Evolutionary conservation across 2,329 filamentous ascomycete species (phyloP).

Genomic region (Pestalotiopsis sp.): DNA sequence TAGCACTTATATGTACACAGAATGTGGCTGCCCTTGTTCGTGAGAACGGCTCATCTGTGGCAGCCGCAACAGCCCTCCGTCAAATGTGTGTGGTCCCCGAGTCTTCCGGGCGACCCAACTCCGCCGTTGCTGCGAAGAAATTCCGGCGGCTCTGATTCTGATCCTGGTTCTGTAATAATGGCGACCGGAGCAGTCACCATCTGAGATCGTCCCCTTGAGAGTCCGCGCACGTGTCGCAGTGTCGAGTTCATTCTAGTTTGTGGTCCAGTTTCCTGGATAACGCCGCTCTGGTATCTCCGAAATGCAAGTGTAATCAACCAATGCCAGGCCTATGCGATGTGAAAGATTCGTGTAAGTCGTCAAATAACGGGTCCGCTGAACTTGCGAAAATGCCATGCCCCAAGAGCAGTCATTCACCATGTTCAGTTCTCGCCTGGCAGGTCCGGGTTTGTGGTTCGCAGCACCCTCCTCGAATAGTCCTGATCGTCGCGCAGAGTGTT

Average conservation of each 20-base stretch:
- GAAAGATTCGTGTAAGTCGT: constrained; percentile 36
- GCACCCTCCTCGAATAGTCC: constrained; percentile 65
- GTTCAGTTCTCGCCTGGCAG: constrained; percentile 37
- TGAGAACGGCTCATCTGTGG: not conserved
- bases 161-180: not conserved
- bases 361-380: constrained; percentile 21
- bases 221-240: not conserved
- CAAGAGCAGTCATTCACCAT: not conserved
- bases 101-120: not conserved
- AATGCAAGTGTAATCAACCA: constrained; percentile 41
- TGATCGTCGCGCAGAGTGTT: constrained; percentile 67
- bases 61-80: not conserved
- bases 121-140: not conserved
- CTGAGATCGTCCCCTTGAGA: not conserved
- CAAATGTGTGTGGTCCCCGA: not conserved
- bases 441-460: constrained; percentile 67
- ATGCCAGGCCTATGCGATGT: constrained; percentile 21
- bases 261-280: constrained; percentile 32
- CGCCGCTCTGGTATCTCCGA: constrained; percentile 49
- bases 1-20: not conserved
- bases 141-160: not conserved
- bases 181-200: not conserved
- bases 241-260: constrained; percentile 18
- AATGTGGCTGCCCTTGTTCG: not conserved
- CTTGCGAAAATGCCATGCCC: constrained; percentile 11